Evolutionary conservation across 2,329 filamentous ascomycete species (phyloP), one percentile per base, ranked within the genome.

Genomic region (Juglanconis juglandina): DNA sequence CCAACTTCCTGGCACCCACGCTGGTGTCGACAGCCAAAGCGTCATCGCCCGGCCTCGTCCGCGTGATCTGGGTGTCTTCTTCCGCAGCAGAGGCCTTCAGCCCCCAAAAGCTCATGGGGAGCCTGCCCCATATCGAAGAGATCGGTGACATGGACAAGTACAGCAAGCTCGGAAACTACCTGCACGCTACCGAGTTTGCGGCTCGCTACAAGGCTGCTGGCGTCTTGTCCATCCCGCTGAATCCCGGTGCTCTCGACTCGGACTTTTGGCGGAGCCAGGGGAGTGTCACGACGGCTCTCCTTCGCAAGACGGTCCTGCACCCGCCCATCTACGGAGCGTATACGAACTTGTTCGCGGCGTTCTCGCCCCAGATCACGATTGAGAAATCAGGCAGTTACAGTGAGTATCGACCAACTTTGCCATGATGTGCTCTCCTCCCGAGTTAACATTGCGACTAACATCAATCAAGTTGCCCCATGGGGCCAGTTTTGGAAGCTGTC

Each of bases 271-370:
- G 66, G 24, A 49, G 33, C 41, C 51, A 54, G 55, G 53, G 53
- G 9, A 55, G 59, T 10, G 44, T 58, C 17, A 34, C 48, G 9
- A 54, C 57, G 33, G 51, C 50, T 7, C 44, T 64, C 32, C 32
- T 58, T 14, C 32, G 54, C n/a, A 53, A 35, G 5, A 39, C 58
- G 14, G 14, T 68, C n/a, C 54, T 67, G 53, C 56, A 69, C 58
- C 62, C 66, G 32, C 14, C 61, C 33, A 24, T 67, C 58, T 64
- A 66, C 44, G 76, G 75, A 8, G 75, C 73, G 6, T 77, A 75
- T 64, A 77, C 74, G 1, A 71, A 75, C 67, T 63, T 78, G 8
- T 77, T 70, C 61, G 71, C 72, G 14, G 75, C 70, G 5, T 66
- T 75, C 49, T 73, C 73, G 3, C 70, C 71, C 2, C 71, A 76